These are phyloP conservation scores for Clavispora asparagi DNA, from an alignment of 805 yeast genomes.

Conservation along the genomic window DNA sequence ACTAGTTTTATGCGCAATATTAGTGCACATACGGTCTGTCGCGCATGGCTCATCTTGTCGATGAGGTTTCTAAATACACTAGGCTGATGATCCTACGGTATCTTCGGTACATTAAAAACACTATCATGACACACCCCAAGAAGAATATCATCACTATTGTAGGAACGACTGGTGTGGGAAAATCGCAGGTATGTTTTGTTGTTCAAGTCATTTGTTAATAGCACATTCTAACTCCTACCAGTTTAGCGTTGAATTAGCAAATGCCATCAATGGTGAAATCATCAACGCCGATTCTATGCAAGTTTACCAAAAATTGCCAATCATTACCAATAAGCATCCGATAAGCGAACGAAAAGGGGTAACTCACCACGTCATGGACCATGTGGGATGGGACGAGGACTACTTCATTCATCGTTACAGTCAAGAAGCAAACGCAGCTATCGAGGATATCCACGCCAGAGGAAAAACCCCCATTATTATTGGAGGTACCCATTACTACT, in stretches of 20 bases:
- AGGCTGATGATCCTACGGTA: conserved; percentile 11
- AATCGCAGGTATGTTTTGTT: conserved; percentile 56
- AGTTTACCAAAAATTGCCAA: conserved; percentile 67
- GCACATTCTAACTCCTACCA: conserved; percentile 14
- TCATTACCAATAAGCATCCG: conserved; percentile 92
- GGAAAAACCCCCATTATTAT: conserved; percentile 82
- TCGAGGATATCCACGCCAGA: conserved; percentile 57
- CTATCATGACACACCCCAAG: conserved; percentile 27
- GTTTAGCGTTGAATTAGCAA: conserved; percentile 75
- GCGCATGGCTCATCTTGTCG: not conserved
- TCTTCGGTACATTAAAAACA: conserved; percentile 18
- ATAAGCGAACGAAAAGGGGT: conserved; percentile 66
- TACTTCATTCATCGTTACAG: conserved; percentile 78
- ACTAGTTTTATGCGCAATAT: not conserved
- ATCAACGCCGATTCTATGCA: conserved; percentile 98
- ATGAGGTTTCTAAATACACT: not conserved
- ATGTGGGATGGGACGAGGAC: conserved; percentile 73
- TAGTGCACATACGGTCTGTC: not conserved
- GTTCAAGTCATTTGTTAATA: not conserved
- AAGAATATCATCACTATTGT: conserved; percentile 56
- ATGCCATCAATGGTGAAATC: conserved; percentile 74
- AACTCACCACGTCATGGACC: conserved; percentile 84
- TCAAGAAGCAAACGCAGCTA: conserved; percentile 58
- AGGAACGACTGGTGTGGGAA: conserved; percentile 97
- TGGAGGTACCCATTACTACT: conserved; percentile 95